A percentile compares a stretch with the other conserved stretches of the same genome.
These are phyloP conservation scores for Chlorociboria aeruginascens DNA, from an alignment of 495 filamentous ascomycete genomes.

Conservation along the genomic window DNA sequence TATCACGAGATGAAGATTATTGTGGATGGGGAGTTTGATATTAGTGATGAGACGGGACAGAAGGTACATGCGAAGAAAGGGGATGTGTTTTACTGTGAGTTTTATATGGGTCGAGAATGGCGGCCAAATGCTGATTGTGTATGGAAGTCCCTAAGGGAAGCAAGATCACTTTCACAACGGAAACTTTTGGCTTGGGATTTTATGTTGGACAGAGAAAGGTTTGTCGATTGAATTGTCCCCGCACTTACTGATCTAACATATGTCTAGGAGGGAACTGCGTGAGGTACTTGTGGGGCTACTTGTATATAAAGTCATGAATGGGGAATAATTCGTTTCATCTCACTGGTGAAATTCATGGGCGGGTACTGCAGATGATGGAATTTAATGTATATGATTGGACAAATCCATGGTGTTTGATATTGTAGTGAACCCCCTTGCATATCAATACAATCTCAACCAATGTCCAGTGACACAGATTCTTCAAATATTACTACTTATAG, in stretches of 20 bases:
- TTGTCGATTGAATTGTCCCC: background rate
- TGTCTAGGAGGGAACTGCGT: constrained; percentile 8
- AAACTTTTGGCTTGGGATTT: constrained; percentile 59
- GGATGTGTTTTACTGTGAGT: constrained; percentile 55
- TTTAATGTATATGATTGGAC: no score
- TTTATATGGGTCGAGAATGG: background rate
- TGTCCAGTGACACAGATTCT: no score
- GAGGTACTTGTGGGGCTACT: background rate
- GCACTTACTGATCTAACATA: background rate
- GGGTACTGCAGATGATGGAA: no score
- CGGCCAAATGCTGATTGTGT: background rate
- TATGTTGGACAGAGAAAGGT: constrained; percentile 38
- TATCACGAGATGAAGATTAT: constrained; percentile 76
- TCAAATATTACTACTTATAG: no score
- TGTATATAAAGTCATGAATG: background rate
- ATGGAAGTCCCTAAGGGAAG: constrained; percentile 52
- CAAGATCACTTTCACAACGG: constrained; percentile 64
- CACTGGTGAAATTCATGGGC: no score
- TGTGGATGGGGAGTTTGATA: constrained; percentile 63
- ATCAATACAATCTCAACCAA: no score
- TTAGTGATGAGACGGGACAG: constrained; percentile 57
- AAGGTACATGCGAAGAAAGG: constrained; percentile 55
- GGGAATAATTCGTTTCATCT: no score
- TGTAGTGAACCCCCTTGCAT: no score
- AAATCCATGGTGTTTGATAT: no score